A percentile compares a stretch with the other conserved stretches of the same genome.
Evolutionary conservation across 2,329 filamentous ascomycete species (phyloP).

Genomic region (Penicillium sp.): DNA sequence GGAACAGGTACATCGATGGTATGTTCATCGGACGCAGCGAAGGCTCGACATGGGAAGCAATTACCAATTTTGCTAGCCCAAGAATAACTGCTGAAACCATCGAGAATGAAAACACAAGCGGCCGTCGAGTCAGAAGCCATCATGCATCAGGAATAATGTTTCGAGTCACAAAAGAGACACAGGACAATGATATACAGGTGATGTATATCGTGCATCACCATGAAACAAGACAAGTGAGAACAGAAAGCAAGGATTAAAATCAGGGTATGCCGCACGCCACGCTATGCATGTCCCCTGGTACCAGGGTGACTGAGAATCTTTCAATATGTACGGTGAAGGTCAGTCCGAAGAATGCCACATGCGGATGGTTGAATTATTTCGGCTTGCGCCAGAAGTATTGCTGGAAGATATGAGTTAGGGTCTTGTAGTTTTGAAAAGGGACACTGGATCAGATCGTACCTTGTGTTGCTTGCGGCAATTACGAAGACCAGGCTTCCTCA

Average conservation of each 20-base stretch:
- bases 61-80: no score
- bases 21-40: neutral
- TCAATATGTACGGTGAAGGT: conserved; percentile 35
- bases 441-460: conserved; percentile 51
- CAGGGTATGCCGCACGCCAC: conserved; percentile 40
- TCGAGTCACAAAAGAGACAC: conserved; percentile 10
- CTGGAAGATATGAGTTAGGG: conserved; percentile 40
- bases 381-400: conserved; percentile 69
- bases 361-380: conserved; percentile 34
- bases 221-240: conserved; percentile 18
- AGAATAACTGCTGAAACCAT: no score
- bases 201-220: conserved; percentile 12
- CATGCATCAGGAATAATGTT: conserved; percentile 44
- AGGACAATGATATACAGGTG: conserved; percentile 45
- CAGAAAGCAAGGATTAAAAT: conserved; percentile 24
- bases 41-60: no score
- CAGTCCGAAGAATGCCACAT: conserved; percentile 9
- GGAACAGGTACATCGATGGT: neutral
- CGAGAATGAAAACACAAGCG: no score
- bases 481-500: conserved; percentile 82
- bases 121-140: conserved; percentile 12
- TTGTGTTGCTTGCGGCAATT: conserved; percentile 95
- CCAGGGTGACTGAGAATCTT: conserved; percentile 24
- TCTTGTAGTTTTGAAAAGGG: conserved; percentile 1
- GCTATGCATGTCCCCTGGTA: conserved; percentile 36